Evolutionary conservation across 345 rosid genomes (phyloP).

Genomic region (Syzygium jambos): DNA sequence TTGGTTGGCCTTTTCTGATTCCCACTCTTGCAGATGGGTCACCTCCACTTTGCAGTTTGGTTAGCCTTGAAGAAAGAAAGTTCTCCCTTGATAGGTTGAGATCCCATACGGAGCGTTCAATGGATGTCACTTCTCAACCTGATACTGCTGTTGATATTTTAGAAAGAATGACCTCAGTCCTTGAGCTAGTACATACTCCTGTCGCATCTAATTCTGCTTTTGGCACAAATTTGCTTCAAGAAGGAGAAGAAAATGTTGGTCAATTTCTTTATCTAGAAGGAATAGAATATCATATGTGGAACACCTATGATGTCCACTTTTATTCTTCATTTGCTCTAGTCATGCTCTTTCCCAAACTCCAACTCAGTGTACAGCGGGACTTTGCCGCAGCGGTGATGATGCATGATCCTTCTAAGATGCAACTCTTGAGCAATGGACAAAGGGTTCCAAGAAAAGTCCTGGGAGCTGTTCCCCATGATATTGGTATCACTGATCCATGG

Average conservation of each 20-base stretch:
- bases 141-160: slow-evolving; percentile 54
- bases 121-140: slow-evolving; percentile 20
- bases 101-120: slow-evolving; percentile 18
- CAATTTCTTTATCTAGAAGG: slow-evolving; percentile 95
- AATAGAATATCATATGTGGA: slow-evolving; percentile 86
- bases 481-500: slow-evolving; percentile 84
- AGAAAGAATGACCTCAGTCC: slow-evolving; percentile 59
- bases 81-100: slow-evolving; percentile 69
- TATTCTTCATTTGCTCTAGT: slow-evolving; percentile 81
- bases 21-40: slow-evolving; percentile 53
- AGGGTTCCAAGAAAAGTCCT: slow-evolving; percentile 71
- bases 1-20: not conserved
- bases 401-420: slow-evolving; percentile 73
- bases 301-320: slow-evolving; percentile 93
- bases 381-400: slow-evolving; percentile 89
- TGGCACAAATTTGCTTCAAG: slow-evolving; percentile 78
- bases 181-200: slow-evolving; percentile 57
- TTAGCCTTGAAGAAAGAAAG: slow-evolving; percentile 44
- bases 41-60: slow-evolving; percentile 63
- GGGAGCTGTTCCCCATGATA: slow-evolving; percentile 95
- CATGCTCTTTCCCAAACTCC: slow-evolving; percentile 82
- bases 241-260: slow-evolving; percentile 93
- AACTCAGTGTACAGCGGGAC: slow-evolving; percentile 90
- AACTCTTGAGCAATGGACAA: slow-evolving; percentile 50
- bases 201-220: slow-evolving; percentile 65